Evolutionary conservation across 176 grass and related monocot species (phyloP).

Genomic region (Zea luxurians): DNA sequence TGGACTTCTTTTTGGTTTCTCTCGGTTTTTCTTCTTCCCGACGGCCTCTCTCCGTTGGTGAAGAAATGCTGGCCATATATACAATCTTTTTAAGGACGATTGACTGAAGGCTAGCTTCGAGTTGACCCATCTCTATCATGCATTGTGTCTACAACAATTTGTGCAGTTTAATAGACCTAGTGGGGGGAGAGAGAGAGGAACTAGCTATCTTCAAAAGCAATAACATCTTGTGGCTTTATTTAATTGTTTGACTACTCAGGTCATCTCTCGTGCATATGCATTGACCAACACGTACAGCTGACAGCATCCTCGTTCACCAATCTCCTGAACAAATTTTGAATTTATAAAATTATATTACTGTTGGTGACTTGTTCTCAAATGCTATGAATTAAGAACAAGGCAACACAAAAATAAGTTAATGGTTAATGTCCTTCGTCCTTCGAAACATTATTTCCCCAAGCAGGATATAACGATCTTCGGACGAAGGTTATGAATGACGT

Average conservation of each 20-base stretch:
- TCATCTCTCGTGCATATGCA: constrained; percentile 8
- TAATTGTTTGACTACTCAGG: constrained; percentile 35
- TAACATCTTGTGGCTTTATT: constrained; percentile 14
- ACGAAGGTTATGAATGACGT: too few relatives aligned
- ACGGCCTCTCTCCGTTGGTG: not conserved
- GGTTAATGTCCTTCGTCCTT: too few relatives aligned
- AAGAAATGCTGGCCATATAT: constrained; percentile 23
- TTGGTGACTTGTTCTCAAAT: too few relatives aligned
- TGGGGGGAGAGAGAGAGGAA: not conserved
- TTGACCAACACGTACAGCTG: constrained; percentile 1
- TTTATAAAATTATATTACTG: too few relatives aligned
- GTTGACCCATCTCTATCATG: constrained; percentile 30
- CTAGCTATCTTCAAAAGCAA: constrained; percentile 34
- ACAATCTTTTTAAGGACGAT: constrained; percentile 13
- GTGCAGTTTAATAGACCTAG: not conserved
- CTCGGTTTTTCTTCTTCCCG: not conserved
- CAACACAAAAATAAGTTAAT: too few relatives aligned
- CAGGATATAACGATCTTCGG: too few relatives aligned
- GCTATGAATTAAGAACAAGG: too few relatives aligned
- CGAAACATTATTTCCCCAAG: too few relatives aligned
- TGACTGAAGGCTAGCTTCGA: constrained; percentile 29
- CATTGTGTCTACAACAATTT: constrained; percentile 6
- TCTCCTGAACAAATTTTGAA: not conserved
- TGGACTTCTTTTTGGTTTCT: not conserved
- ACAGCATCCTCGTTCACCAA: not conserved